These are phyloP conservation scores for Trichoderma erinaceum DNA, from an alignment of 495 filamentous ascomycete genomes.

Conservation along the genomic window DNA sequence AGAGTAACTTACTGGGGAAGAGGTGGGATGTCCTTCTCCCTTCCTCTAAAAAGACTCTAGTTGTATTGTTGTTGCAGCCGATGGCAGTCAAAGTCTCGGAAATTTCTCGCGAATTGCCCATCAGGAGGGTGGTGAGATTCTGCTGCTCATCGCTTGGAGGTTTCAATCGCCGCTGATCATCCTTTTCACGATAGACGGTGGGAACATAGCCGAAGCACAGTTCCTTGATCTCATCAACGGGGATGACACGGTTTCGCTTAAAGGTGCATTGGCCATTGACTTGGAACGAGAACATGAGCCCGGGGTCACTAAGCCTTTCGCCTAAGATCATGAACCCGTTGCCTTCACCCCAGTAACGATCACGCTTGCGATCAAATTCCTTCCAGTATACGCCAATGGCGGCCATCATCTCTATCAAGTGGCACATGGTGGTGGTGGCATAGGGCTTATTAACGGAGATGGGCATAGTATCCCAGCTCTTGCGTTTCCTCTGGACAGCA, in stretches of 20 bases:
- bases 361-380: constrained; percentile 37
- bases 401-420: constrained; percentile 44
- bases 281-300: constrained; percentile 42
- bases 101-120: constrained; percentile 36
- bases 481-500: constrained; percentile 40
- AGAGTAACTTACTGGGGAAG: constrained; percentile 37
- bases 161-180: constrained; percentile 31
- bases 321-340: constrained; percentile 46
- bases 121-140: constrained; percentile 29
- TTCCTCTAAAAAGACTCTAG: constrained; percentile 31
- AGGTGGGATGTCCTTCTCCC: constrained; percentile 35
- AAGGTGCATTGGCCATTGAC: constrained; percentile 37
- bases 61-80: constrained; percentile 37
- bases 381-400: constrained; percentile 49
- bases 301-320: constrained; percentile 35
- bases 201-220: constrained; percentile 43
- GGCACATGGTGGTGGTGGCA: constrained; percentile 43
- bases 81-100: constrained; percentile 40
- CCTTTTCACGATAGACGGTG: constrained; percentile 35
- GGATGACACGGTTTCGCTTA: constrained; percentile 38
- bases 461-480: constrained; percentile 48
- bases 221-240: constrained; percentile 40
- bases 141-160: constrained; percentile 32
- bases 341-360: constrained; percentile 44
- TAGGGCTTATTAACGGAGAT: constrained; percentile 42